A percentile compares a stretch with the other conserved stretches of the same genome.
Evolutionary conservation across 345 rosid species (phyloP).

Genomic region (Schrenkiella parvula): DNA sequence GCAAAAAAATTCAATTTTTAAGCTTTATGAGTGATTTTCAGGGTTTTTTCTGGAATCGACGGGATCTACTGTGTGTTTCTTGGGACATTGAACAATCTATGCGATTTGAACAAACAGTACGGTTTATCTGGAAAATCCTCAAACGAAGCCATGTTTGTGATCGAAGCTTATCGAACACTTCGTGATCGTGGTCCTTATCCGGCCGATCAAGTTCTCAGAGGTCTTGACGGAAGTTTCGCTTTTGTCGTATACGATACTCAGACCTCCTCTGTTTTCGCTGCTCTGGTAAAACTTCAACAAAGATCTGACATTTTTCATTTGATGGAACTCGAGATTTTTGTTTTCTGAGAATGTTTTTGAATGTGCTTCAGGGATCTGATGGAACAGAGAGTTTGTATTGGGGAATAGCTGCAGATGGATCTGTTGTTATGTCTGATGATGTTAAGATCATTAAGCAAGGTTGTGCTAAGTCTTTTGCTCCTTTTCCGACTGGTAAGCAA

Average conservation of each 20-base stretch:
- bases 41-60: slow-evolving; percentile 73
- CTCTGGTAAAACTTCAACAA: slow-evolving; percentile 41
- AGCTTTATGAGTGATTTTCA: slow-evolving; percentile 21
- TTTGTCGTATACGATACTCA: slow-evolving; percentile 82
- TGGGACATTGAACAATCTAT: slow-evolving; percentile 68
- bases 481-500: slow-evolving; percentile 59
- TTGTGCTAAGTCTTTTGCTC: slow-evolving; percentile 87
- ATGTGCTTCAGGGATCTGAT: slow-evolving; percentile 59
- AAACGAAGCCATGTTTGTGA: slow-evolving; percentile 76
- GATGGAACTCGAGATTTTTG: not conserved
- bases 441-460: slow-evolving; percentile 69
- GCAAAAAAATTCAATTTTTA: not conserved
- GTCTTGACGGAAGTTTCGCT: slow-evolving; percentile 78
- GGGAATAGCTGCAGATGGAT: slow-evolving; percentile 89
- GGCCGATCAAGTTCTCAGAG: slow-evolving; percentile 83
- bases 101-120: slow-evolving; percentile 58
- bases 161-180: slow-evolving; percentile 77
- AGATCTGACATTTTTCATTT: not conserved
- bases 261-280: slow-evolving; percentile 63
- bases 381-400: slow-evolving; percentile 67
- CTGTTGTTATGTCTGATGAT: slow-evolving; percentile 81
- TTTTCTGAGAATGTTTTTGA: not conserved
- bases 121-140: slow-evolving; percentile 61
- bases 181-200: slow-evolving; percentile 96
- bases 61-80: slow-evolving; percentile 74